phyloP scores from a whole-genome alignment of 2,329 filamentous ascomycete genomes.

The Fusarium floridanum region DNA sequence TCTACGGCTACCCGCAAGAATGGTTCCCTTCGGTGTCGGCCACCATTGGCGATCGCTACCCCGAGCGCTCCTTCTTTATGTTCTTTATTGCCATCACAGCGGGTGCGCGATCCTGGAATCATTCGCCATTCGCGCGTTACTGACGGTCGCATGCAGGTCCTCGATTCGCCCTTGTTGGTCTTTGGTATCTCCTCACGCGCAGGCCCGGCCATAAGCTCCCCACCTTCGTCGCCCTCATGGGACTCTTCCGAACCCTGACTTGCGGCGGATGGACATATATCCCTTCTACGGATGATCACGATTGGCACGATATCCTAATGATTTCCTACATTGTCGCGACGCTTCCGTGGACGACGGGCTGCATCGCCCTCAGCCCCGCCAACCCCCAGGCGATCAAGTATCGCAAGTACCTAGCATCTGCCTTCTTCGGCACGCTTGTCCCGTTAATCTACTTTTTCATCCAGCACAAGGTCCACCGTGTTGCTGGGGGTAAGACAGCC shows the following conservation, averaged over 20 bases:
- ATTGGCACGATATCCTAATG: conserved; percentile 99
- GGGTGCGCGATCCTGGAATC: conserved; percentile 61
- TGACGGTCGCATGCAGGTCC: conserved; percentile 73
- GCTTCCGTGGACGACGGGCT: conserved; percentile 94
- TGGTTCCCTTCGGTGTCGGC: conserved; percentile 98
- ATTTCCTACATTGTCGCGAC: conserved; percentile 97
- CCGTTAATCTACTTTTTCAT: conserved; percentile 97
- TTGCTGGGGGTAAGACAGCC: conserved; percentile 82
- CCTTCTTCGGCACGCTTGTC: conserved; percentile 92
- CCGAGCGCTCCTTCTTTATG: conserved; percentile 96
- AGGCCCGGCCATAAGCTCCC: conserved; percentile 81
- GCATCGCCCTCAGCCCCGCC: conserved; percentile 86
- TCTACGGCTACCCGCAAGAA: conserved; percentile 93
- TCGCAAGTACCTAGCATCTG: conserved; percentile 83
- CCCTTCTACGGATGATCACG: conserved; percentile 96
- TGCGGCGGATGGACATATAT: conserved; percentile 99
- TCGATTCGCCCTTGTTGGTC: conserved; percentile 87
- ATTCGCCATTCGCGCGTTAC: conserved; percentile 7
- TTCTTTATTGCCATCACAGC: conserved; percentile 97
- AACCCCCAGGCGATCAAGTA: conserved; percentile 88
- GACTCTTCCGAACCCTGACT: conserved; percentile 88
- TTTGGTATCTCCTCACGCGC: conserved; percentile 92
- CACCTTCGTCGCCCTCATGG: conserved; percentile 83
- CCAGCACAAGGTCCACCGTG: conserved; percentile 95
- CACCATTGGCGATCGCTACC: conserved; percentile 97